These are phyloP conservation scores for Cryoendolithus antarcticus DNA, from an alignment of 2,329 filamentous ascomycete species.

Conservation along the genomic window DNA sequence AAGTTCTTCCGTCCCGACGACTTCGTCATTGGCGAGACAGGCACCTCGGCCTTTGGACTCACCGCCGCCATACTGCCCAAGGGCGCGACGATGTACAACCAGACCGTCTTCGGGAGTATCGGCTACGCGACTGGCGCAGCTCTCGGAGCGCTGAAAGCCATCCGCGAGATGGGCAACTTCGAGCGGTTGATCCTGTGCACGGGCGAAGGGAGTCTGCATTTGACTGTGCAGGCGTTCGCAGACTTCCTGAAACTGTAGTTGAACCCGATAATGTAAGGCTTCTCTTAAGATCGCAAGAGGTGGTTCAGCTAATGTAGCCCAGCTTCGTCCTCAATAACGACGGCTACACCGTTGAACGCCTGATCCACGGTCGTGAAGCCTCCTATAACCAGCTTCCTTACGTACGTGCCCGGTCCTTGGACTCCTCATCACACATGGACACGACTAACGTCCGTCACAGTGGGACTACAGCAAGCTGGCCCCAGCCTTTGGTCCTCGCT, in stretches of 20 bases:
- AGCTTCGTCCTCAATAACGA: conserved; percentile 45
- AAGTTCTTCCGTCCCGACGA: conserved; percentile 14
- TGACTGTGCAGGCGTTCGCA: conserved; percentile 58
- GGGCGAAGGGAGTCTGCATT: conserved; percentile 48
- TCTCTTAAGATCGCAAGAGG: too few relatives aligned
- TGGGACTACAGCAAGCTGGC: conserved; percentile 8
- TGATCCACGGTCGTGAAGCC: conserved; percentile 35
- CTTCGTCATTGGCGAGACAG: conserved; percentile 17
- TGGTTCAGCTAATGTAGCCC: too few relatives aligned
- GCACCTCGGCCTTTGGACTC: conserved; percentile 36
- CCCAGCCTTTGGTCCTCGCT: conserved; percentile 4
- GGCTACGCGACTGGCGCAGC: conserved; percentile 17
- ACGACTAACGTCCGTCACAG: not conserved
- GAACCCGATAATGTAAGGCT: conserved; percentile 28
- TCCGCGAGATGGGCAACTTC: conserved; percentile 21
- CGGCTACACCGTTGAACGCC: conserved; percentile 47
- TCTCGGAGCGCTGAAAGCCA: conserved; percentile 14
- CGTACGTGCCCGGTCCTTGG: too few relatives aligned
- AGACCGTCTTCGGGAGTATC: conserved; percentile 20
- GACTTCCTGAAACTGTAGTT: conserved; percentile 68
- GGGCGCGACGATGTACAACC: conserved; percentile 46
- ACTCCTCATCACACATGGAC: too few relatives aligned
- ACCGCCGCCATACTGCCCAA: conserved; percentile 39
- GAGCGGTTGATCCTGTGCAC: conserved; percentile 48
- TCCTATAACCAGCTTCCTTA: not conserved